phyloP scores from a whole-genome alignment of 1,284 basidiomycete species.

The Coniophora puteana region DNA sequence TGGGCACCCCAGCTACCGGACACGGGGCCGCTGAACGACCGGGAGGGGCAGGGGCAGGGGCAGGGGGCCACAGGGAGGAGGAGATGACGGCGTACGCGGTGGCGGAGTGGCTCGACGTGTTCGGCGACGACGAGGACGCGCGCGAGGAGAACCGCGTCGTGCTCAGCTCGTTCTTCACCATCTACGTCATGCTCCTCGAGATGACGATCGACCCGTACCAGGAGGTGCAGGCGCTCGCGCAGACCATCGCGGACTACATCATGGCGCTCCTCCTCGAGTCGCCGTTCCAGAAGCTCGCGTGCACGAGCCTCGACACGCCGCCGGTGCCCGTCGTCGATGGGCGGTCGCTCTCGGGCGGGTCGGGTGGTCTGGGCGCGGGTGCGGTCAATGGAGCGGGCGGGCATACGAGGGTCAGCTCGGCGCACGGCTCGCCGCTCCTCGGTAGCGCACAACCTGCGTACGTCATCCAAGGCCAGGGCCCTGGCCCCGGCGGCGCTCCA shows the following conservation, averaged over 20 bases:
- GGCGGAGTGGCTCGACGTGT: slow-evolving; percentile 70
- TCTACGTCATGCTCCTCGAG: slow-evolving; percentile 88
- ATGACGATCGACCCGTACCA: slow-evolving; percentile 91
- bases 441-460: too few relatives aligned
- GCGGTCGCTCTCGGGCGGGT: too few relatives aligned
- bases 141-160: slow-evolving; percentile 82
- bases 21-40: slow-evolving; percentile 27
- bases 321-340: slow-evolving; percentile 34
- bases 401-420: slow-evolving; percentile 51
- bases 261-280: slow-evolving; percentile 87
- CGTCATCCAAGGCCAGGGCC: too few relatives aligned
- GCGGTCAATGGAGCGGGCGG: slow-evolving; percentile 28
- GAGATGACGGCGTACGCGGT: slow-evolving; percentile 68
- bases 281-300: slow-evolving; percentile 74
- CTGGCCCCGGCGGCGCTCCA: too few relatives aligned
- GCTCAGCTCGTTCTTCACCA: slow-evolving; percentile 88
- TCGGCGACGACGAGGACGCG: slow-evolving; percentile 61
- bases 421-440: slow-evolving; percentile 39
- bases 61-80: slow-evolving; percentile 52
- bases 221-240: slow-evolving; percentile 88
- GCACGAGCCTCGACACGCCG: slow-evolving; percentile 54
- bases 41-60: too few relatives aligned
- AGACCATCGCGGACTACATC: slow-evolving; percentile 91
- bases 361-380: slow-evolving; percentile 28
- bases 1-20: too few relatives aligned